These are phyloP conservation scores for Powellomyces hirtus DNA, from an alignment of 192 early-diverging fungal genomes.

Conservation along the genomic window DNA sequence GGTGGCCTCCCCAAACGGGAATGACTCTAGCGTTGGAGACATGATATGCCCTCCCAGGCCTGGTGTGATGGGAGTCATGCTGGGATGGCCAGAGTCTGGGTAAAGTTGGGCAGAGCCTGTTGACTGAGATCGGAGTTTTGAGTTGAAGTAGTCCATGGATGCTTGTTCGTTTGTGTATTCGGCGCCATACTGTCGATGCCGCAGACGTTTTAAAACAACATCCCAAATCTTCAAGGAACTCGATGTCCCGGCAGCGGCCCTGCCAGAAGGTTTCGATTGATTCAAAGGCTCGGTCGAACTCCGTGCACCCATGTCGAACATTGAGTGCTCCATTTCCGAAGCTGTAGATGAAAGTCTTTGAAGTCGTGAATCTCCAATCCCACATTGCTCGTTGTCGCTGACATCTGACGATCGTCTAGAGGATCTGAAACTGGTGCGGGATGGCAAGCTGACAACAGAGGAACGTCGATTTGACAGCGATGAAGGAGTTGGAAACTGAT, in stretches of 20 bases:
- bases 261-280: constrained; percentile 2
- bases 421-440: neutral
- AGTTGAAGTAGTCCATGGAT: constrained; percentile 1
- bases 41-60: constrained; percentile 5
- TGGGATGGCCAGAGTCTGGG: neutral
- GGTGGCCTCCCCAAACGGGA: constrained; percentile 14
- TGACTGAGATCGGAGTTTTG: neutral
- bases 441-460: constrained; percentile 16
- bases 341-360: neutral
- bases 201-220: neutral
- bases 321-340: neutral
- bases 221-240: constrained; percentile 14
- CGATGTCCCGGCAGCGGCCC: constrained; percentile 6
- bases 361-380: neutral
- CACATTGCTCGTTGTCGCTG: neutral
- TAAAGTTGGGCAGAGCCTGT: neutral
- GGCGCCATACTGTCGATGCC: neutral
- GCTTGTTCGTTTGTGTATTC: constrained; percentile 1
- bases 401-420: constrained; percentile 8
- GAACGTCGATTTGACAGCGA: constrained; percentile 5
- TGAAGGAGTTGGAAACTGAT: constrained; percentile 12
- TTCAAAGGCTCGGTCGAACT: neutral
- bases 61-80: constrained; percentile 1
- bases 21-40: constrained; percentile 13
- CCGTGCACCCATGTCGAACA: neutral